phyloP scores from a whole-genome alignment of 2,329 filamentous ascomycete species.

The Hypoxylon sp. region DNA sequence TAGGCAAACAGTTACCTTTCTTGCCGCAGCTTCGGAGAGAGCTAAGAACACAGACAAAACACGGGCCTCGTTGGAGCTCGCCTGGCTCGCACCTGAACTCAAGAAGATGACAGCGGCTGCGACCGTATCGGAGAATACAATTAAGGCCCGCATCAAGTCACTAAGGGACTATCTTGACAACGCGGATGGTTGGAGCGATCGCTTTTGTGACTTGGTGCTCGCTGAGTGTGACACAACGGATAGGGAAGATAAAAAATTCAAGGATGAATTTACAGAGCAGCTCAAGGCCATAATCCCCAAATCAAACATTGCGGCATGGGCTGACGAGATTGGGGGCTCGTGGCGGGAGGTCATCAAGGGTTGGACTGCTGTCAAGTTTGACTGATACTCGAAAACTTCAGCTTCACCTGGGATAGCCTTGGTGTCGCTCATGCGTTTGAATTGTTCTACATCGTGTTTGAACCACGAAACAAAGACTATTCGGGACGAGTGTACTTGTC shows the following conservation, averaged over 20 bases:
- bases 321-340: conserved; percentile 47
- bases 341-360: conserved; percentile 52
- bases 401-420: no score
- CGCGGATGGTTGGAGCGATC: conserved; percentile 50
- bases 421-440: no score
- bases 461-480: no score
- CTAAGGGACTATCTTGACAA: conserved; percentile 44
- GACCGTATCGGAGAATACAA: conserved; percentile 37
- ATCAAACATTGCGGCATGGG: conserved; percentile 49
- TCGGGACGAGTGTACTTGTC: no score
- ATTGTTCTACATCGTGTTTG: no score
- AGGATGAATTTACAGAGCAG: conserved; percentile 26
- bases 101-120: conserved; percentile 44
- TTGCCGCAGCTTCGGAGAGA: conserved; percentile 45
- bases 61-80: conserved; percentile 46
- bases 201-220: conserved; percentile 48
- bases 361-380: conserved; percentile 49
- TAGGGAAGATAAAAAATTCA: conserved; percentile 20
- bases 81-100: conserved; percentile 47
- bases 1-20: conserved; percentile 46
- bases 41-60: conserved; percentile 47
- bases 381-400: no score
- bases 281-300: conserved; percentile 41
- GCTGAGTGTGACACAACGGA: conserved; percentile 19
- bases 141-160: conserved; percentile 47